Evolutionary conservation across 805 yeast genomes (phyloP), one percentile per base, ranked within the genome.

Genomic region (Lipomyces kockii): DNA sequence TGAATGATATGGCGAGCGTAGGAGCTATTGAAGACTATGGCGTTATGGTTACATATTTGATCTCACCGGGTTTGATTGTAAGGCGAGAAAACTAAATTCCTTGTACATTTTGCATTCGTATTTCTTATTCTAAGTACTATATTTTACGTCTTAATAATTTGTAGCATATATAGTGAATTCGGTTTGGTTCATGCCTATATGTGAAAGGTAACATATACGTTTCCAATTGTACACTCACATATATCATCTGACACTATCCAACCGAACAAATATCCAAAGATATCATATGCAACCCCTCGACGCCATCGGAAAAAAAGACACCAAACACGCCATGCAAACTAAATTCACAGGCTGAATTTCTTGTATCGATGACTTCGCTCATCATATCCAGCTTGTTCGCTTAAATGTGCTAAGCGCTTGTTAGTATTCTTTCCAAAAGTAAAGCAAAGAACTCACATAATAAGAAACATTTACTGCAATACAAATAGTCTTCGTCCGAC

Each of bases 351-450:
- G 5, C 49, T 62, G 54, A 66, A 60, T 56, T 63, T 64, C 49
- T 54, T 57, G 46, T 69, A 69, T 22, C 68, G 49, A 32, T 69
- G 72, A 17, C 52, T 56, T 29, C 71, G 63, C 35, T 69, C 72
- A 22, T 69, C 71, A 49, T 27, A 69, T 6, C 72, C 72, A 1
- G 72, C 71, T 25, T 69, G 62, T 25, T 67, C 71, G 55, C 71
- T 58, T 54, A 66, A 20, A 43, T 69, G 72, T 2, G 68, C 71
- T 67, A 57, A 9, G n/a, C 7, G 6, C 17, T 11, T 2, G 60
- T 57, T 35, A 37, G 39, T 34, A 59, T 8, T 29, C 27, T 34
- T 14, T 37, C 22, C 27, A 22, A 43, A 14, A 20, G 27, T 27
- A 22, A 43, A n/a, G 22, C 32, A 17, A 9, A n/a, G 32, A 12